These are phyloP conservation scores for Aspergillus hiratsukae DNA, from an alignment of 2,329 filamentous ascomycete genomes.

Conservation along the genomic window DNA sequence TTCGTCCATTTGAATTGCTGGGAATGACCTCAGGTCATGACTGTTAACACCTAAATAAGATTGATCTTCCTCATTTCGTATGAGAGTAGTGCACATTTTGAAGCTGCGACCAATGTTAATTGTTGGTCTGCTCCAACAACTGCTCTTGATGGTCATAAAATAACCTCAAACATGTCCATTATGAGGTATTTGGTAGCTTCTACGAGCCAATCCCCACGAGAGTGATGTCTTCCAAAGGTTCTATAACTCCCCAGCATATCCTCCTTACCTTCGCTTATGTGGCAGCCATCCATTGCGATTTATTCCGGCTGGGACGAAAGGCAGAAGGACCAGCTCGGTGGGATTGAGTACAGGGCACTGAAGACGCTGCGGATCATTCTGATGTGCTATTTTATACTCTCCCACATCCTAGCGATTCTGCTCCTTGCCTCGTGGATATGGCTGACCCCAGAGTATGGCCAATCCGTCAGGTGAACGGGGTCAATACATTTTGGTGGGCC, in stretches of 20 bases:
- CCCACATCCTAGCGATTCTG: slow-evolving; percentile 68
- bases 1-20: background rate
- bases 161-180: background rate
- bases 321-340: slow-evolving; percentile 86
- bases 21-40: background rate
- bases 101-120: background rate
- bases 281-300: slow-evolving; percentile 79
- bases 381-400: slow-evolving; percentile 71
- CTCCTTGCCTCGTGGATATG: slow-evolving; percentile 75
- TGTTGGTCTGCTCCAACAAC: background rate
- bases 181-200: slow-evolving; percentile 5
- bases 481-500: slow-evolving; percentile 74
- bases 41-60: background rate
- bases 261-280: slow-evolving; percentile 80
- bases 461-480: slow-evolving; percentile 54
- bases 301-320: slow-evolving; percentile 88
- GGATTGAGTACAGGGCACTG: slow-evolving; percentile 86
- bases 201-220: background rate
- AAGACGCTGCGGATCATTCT: slow-evolving; percentile 76
- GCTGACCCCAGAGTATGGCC: slow-evolving; percentile 55
- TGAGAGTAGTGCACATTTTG: background rate
- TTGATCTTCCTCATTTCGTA: background rate
- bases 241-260: slow-evolving; percentile 28
- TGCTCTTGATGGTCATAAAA: background rate
- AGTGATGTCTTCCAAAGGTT: background rate